Evolutionary conservation across 2,329 filamentous ascomycete genomes (phyloP).

Genomic region (Epichloe coenophiala): DNA sequence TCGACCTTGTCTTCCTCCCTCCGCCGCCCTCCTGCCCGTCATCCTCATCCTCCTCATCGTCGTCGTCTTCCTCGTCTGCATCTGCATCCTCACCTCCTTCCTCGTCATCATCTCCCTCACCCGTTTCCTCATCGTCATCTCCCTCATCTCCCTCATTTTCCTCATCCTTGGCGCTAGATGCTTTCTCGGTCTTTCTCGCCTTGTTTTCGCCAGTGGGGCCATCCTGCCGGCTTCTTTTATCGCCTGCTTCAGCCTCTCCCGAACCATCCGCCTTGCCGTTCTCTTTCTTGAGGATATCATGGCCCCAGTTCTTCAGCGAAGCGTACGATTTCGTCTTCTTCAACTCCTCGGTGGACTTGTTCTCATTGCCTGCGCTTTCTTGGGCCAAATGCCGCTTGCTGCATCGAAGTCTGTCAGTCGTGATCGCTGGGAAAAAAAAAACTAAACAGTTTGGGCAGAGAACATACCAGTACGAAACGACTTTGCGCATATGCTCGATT

Average conservation of each 20-base stretch:
- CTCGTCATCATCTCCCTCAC: neutral
- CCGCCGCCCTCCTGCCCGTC: neutral
- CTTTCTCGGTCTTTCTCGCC: slow-evolving; percentile 16
- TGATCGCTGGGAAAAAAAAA: neutral
- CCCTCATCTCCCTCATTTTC: slow-evolving; percentile 2
- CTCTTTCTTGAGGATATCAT: slow-evolving; percentile 34
- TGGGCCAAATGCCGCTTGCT: slow-evolving; percentile 52
- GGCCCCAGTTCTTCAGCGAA: slow-evolving; percentile 49
- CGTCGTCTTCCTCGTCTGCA: too few species aligned
- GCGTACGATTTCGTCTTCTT: slow-evolving; percentile 40
- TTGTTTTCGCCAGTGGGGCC: slow-evolving; percentile 16
- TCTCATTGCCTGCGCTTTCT: slow-evolving; percentile 42
- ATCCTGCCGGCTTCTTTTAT: slow-evolving; percentile 15
- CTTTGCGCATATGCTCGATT: slow-evolving; percentile 46
- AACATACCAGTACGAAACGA: slow-evolving; percentile 44
- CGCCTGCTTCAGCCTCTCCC: slow-evolving; percentile 8
- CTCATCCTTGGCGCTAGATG: neutral
- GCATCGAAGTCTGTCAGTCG: neutral
- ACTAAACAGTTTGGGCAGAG: neutral
- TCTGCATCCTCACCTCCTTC: slow-evolving; percentile 3
- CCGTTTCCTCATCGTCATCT: slow-evolving; percentile 1
- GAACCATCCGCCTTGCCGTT: slow-evolving; percentile 5
- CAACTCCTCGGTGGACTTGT: slow-evolving; percentile 32
- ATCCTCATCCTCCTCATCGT: too few species aligned
- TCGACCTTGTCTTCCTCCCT: neutral